Evolutionary conservation across 495 filamentous ascomycete species (phyloP).

Genomic region (Neurospora tetrasperma): DNA sequence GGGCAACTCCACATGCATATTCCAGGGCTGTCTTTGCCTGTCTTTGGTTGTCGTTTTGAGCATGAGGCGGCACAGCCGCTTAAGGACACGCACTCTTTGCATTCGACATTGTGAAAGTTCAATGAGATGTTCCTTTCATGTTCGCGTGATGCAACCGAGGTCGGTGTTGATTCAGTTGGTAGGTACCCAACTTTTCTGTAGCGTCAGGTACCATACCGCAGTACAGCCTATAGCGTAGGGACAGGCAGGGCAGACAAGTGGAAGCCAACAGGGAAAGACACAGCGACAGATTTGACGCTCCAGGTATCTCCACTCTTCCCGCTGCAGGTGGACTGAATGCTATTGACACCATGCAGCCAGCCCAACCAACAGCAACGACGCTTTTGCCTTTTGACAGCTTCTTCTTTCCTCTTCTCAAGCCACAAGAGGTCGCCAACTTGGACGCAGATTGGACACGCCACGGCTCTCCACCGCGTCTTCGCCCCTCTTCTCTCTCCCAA

Average conservation of each 20-base stretch:
- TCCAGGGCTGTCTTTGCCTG: constrained; percentile 16
- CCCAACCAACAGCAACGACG: background rate
- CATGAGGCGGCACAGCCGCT: constrained; percentile 26
- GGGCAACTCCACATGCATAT: constrained; percentile 23
- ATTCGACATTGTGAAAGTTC: constrained; percentile 1
- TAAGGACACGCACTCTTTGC: constrained; percentile 6
- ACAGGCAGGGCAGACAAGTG: background rate
- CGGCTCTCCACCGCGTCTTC: background rate
- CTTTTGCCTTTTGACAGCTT: background rate
- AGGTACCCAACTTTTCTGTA: background rate
- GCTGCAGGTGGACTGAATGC: background rate
- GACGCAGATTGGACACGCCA: background rate
- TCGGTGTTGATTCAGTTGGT: background rate
- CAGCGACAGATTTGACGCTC: no score
- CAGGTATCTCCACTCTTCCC: background rate
- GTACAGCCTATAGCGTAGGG: background rate
- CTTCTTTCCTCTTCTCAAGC: background rate
- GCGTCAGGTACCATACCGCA: constrained; percentile 4
- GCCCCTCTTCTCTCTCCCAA: background rate
- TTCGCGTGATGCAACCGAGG: background rate
- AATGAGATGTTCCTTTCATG: background rate
- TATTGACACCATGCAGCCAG: background rate
- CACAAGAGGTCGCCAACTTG: background rate
- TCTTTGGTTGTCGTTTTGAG: constrained; percentile 1
- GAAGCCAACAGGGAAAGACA: no score